phyloP scores from a whole-genome alignment of 2,329 filamentous ascomycete genomes.

The Pseudogymnoascus sp. region DNA sequence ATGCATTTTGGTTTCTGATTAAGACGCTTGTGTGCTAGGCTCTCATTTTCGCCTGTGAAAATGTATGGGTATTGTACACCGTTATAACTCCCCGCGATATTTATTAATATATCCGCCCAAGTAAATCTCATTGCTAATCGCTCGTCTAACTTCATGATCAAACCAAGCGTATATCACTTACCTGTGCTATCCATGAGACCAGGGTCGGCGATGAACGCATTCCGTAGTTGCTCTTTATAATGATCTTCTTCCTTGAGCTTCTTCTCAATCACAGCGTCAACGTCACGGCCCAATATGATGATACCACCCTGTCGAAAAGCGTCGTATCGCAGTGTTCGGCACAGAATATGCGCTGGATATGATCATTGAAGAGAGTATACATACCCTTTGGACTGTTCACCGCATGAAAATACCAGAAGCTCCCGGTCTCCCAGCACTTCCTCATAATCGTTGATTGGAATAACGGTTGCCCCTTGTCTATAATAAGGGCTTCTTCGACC shows the following conservation, averaged over 20 bases:
- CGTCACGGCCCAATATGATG: conserved; percentile 16
- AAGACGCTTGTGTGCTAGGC: not conserved
- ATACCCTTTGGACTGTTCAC: conserved; percentile 23
- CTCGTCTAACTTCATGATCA: not conserved
- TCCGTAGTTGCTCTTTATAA: conserved; percentile 15
- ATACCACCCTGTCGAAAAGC: conserved; percentile 15
- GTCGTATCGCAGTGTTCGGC: conserved; percentile 11
- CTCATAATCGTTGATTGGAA: conserved; percentile 21
- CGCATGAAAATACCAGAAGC: conserved; percentile 25
- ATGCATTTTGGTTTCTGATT: not conserved
- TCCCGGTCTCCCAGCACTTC: conserved; percentile 22
- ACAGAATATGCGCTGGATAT: conserved; percentile 22
- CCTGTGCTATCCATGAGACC: not conserved
- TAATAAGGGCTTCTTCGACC: conserved; percentile 19
- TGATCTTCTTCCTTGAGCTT: conserved; percentile 15
- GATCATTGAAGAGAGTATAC: conserved; percentile 22
- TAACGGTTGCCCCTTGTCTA: not conserved
- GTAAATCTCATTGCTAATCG: not conserved
- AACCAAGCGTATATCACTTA: not conserved
- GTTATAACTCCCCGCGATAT: not conserved
- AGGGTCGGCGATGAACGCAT: not conserved
- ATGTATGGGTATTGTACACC: not conserved
- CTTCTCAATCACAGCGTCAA: not conserved
- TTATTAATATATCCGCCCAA: not conserved
- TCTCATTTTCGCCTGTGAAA: not conserved